Conservation (phyloP, 352 stramenopile species). For the Phytophthora hybrid region DNA sequence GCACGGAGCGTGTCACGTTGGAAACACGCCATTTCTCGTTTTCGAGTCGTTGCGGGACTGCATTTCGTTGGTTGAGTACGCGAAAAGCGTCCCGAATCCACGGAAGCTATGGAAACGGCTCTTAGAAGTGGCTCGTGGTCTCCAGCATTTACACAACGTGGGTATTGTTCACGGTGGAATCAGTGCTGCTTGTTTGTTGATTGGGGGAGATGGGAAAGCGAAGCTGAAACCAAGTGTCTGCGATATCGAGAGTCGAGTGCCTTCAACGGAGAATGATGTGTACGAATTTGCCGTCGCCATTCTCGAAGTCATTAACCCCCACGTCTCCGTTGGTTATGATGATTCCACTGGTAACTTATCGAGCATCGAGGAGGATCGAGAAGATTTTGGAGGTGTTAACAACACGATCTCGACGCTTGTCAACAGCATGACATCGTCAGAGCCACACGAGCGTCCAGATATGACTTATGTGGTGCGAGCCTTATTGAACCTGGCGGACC, state of each 20-base stretch:
- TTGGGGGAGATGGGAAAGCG: slow-evolving; percentile 32
- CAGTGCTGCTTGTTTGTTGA: slow-evolving; percentile 6
- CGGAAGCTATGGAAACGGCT: slow-evolving; percentile 35
- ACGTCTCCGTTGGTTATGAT: not conserved
- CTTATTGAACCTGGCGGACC: slow-evolving; percentile 32
- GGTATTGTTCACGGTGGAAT: slow-evolving; percentile 29
- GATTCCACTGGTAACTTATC: not conserved
- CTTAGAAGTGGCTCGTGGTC: slow-evolving; percentile 33
- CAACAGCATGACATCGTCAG: slow-evolving; percentile 18
- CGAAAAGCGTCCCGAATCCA: slow-evolving; percentile 6
- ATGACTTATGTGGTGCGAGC: slow-evolving; percentile 33
- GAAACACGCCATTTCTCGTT: slow-evolving; percentile 32
- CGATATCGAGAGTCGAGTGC: not conserved
- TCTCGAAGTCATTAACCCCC: slow-evolving; percentile 12
- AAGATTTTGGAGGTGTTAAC: slow-evolving; percentile 7
- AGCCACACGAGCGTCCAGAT: slow-evolving; percentile 16
- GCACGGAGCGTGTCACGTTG: slow-evolving; percentile 38
- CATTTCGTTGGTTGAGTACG: slow-evolving; percentile 22
- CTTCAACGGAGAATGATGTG: slow-evolving; percentile 28
- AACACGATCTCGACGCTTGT: slow-evolving; percentile 16
- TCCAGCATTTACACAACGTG: slow-evolving; percentile 31
- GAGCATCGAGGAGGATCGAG: slow-evolving; percentile 11
- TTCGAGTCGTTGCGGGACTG: slow-evolving; percentile 29
- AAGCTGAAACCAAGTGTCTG: slow-evolving; percentile 25
- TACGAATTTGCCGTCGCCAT: slow-evolving; percentile 26